Base-by-base conservation (phyloP, 2,329 filamentous ascomycete species). In the Periconia macrospinosa region DNA sequence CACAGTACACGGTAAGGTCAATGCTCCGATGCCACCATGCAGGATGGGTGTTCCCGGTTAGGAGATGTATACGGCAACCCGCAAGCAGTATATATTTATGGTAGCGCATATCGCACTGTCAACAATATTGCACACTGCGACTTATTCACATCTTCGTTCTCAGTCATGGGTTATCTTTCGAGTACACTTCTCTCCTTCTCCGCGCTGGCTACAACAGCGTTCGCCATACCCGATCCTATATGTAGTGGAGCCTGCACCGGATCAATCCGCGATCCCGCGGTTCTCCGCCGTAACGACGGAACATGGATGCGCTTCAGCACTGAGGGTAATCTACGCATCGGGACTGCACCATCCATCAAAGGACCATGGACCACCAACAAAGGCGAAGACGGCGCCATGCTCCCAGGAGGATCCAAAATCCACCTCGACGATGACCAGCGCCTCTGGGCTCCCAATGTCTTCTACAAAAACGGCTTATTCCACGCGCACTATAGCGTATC, bases 401-500 rank as follows among this genome's bases (percentile, higher is more conserved):
- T 37, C 11, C 33, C 33, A 37, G 33, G 33, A 6, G 33, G 33
- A 13, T 37, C 33, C 5, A 13, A 6, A 3, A 37, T 37, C 33
- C 33, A 37, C 33, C 3, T 37, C 33, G 33, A 37, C 11, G 33
- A 37, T n/a, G 11, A 37, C 6, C 33, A 37, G 11, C 33, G 33
- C 33, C 33, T 9, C 35, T 47, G 86, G 84, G 86, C 86, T 1
- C 87, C 87, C 0, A 85, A 88, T 54, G 79, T 86, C 15, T 69
- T 74, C 33, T 72, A 81, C n/a, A 75, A 87, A 10, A 79, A 79
- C 56, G 74, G 70, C 45, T 74, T 75, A 0, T 89, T 86, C 72
- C 81, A 86, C 61, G 69, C 82, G 17, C 87, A 86, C 77, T 87
- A 88, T 68, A 76, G 82, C 0, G 83, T 87, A 20, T 83, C 79